Percentiles rank a stretch among this genome's conserved stretches.
These are phyloP conservation scores for Coemansia biformis DNA, from an alignment of 192 early-diverging fungal genomes.

Conservation along the genomic window DNA sequence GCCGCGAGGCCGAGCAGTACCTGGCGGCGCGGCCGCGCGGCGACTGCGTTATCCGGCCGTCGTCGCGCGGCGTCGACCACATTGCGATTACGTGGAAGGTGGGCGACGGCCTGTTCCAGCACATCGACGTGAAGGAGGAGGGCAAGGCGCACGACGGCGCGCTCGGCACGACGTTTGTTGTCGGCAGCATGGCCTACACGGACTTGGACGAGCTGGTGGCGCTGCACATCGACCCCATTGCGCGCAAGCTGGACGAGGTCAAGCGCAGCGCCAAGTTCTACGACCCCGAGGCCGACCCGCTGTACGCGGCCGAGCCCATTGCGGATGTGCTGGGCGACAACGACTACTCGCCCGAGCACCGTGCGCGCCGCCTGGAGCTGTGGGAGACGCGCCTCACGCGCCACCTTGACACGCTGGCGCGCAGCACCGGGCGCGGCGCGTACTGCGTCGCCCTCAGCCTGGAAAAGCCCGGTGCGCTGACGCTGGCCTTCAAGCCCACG, in stretches of 20 bases:
- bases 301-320: conserved; percentile 55
- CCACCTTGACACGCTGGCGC: conserved; percentile 45
- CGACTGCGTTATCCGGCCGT: conserved; percentile 82
- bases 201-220: conserved; percentile 92
- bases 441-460: conserved; percentile 76
- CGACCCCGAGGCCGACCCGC: conserved; percentile 50
- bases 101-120: conserved; percentile 78
- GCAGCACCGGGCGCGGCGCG: conserved; percentile 61
- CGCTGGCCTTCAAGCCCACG: conserved; percentile 72
- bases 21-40: conserved; percentile 64
- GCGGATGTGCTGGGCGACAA: conserved; percentile 12
- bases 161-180: conserved; percentile 61
- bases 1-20: conserved; percentile 67
- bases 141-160: conserved; percentile 66
- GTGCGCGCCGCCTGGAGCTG: conserved; percentile 17
- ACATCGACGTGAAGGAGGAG: conserved; percentile 60
- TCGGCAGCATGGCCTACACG: conserved; percentile 66
- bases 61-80: conserved; percentile 81
- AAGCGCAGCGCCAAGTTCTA: conserved; percentile 75
- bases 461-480: conserved; percentile 66
- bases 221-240: conserved; percentile 80
- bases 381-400: conserved; percentile 49
- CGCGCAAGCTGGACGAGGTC: conserved; percentile 62
- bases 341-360: conserved; percentile 20
- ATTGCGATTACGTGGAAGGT: conserved; percentile 93